Evolutionary conservation across 495 filamentous ascomycete species (phyloP).

Genomic region (Hyaloscypha variabilis): DNA sequence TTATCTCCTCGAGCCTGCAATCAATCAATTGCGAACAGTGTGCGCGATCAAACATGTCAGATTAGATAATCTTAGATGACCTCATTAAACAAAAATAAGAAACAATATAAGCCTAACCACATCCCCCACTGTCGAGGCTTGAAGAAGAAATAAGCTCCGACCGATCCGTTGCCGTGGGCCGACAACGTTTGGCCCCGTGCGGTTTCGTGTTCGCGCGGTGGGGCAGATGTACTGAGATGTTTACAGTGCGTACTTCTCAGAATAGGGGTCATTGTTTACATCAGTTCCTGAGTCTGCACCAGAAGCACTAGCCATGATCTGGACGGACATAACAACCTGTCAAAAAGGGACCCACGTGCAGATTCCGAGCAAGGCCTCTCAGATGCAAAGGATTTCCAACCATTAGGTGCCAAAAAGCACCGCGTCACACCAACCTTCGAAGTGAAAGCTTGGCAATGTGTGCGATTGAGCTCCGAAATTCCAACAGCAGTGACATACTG

Average conservation of each 20-base stretch:
- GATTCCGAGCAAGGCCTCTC: no score
- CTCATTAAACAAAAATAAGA: not conserved
- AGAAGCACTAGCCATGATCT: no score
- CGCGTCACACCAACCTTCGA: no score
- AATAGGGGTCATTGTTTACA: not conserved
- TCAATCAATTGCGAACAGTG: no score
- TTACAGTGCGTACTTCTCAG: not conserved
- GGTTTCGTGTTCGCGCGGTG: not conserved
- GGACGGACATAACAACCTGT: no score
- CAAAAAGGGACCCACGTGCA: no score
- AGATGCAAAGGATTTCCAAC: no score
- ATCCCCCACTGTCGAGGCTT: not conserved
- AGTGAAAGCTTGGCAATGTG: no score
- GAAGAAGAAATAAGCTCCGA: not conserved
- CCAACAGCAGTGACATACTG: no score
- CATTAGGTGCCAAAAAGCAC: no score
- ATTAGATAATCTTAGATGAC: not conserved
- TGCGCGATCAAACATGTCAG: not conserved
- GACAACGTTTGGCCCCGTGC: not conserved
- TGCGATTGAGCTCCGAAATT: no score
- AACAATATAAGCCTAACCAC: not conserved
- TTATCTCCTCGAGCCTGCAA: not conserved
- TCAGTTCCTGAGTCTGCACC: no score
- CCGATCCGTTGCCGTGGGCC: not conserved
- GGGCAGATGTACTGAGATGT: not conserved